These are phyloP conservation scores for Aspergillus bombycis DNA, from an alignment of 2,329 filamentous ascomycete species.

Conservation along the genomic window DNA sequence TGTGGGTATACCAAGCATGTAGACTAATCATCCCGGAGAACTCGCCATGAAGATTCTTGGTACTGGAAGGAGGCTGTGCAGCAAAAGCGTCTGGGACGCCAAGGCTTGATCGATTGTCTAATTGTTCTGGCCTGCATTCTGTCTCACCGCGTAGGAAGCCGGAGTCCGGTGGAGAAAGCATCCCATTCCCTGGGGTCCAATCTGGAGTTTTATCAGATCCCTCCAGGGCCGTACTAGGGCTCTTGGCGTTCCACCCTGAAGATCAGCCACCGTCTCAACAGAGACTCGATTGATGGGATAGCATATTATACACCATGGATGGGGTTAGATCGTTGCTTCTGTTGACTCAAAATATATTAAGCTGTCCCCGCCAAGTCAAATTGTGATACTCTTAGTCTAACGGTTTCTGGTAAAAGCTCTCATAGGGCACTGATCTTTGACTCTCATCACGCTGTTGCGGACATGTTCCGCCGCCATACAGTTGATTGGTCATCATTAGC, in stretches of 20 bases:
- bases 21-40: neutral
- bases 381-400: neutral
- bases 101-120: neutral
- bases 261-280: neutral
- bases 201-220: neutral
- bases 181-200: neutral
- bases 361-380: neutral
- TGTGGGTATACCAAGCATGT: neutral
- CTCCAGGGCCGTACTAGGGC: neutral
- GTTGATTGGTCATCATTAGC: neutral
- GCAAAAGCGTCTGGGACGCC: neutral
- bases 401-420: neutral
- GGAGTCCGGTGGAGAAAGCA: constrained; percentile 6
- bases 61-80: neutral
- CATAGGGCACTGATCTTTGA: neutral
- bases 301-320: neutral
- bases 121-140: neutral
- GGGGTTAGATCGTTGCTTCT: neutral
- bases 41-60: neutral
- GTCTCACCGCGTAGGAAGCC: constrained; percentile 1
- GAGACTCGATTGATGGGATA: neutral
- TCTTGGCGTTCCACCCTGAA: neutral
- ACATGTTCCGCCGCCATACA: neutral
- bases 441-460: neutral
- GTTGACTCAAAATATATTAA: neutral